These are phyloP conservation scores for Myriosclerotinia scirpicola DNA, from an alignment of 2,329 filamentous ascomycete species.

Conservation along the genomic window DNA sequence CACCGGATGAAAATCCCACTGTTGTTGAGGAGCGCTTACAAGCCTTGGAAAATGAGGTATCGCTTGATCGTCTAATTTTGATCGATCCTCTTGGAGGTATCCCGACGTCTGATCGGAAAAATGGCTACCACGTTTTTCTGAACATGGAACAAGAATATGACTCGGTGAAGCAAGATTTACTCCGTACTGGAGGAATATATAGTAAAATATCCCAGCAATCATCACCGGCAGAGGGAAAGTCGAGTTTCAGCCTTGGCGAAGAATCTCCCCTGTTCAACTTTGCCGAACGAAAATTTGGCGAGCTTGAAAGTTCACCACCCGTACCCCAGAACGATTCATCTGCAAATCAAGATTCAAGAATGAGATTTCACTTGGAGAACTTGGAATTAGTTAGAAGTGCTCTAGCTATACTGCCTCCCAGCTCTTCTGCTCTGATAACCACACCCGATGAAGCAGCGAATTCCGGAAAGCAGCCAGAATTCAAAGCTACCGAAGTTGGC, in stretches of 20 bases:
- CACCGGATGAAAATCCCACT: constrained; percentile 46
- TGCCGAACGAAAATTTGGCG: constrained; percentile 38
- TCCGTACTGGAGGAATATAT: constrained; percentile 22
- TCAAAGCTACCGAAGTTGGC: constrained; percentile 44
- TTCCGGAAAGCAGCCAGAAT: constrained; percentile 40
- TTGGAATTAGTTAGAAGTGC: constrained; percentile 69
- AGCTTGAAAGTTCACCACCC: constrained; percentile 11
- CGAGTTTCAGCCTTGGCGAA: constrained; percentile 32
- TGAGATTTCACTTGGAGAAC: constrained; percentile 63
- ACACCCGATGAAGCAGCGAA: constrained; percentile 78
- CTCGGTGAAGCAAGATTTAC: constrained; percentile 63
- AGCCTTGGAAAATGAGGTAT: constrained; percentile 52
- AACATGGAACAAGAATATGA: constrained; percentile 90
- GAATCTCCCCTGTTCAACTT: constrained; percentile 50
- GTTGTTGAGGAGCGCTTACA: constrained; percentile 44
- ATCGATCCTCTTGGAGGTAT: constrained; percentile 85
- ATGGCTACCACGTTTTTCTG: constrained; percentile 78
- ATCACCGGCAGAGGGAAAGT: constrained; percentile 9
- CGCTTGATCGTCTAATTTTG: constrained; percentile 82
- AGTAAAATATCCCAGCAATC: neutral
- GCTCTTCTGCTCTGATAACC: constrained; percentile 85
- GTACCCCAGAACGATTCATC: constrained; percentile 4
- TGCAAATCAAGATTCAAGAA: constrained; percentile 26
- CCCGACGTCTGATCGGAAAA: constrained; percentile 60
- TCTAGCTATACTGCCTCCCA: constrained; percentile 74